Evolutionary conservation across 305 asterid species (phyloP).

Genomic region (Solanum chacoense): DNA sequence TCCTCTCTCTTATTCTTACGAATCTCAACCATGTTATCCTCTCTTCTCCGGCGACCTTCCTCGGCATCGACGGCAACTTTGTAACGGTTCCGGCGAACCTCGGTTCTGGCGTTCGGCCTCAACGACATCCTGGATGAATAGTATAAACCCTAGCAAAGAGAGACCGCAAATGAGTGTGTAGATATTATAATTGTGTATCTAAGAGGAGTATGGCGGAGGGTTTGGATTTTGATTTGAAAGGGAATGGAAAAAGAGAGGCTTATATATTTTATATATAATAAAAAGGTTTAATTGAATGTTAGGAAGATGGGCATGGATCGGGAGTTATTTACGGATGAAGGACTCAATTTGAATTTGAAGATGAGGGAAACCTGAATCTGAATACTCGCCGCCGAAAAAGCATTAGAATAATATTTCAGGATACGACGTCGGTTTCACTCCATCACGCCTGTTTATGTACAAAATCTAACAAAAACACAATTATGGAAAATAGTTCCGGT

Average conservation of each 20-base stretch:
- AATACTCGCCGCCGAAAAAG: neutral
- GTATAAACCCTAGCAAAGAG: neutral
- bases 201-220: conserved; percentile 19
- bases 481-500: neutral
- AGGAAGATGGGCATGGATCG: conserved; percentile 36
- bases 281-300: neutral
- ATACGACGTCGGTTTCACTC: neutral
- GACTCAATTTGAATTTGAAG: conserved; percentile 37
- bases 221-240: conserved; percentile 13
- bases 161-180: neutral
- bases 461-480: neutral
- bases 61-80: conserved; percentile 93
- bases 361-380: neutral
- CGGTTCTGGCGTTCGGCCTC: conserved; percentile 65
- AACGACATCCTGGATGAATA: conserved; percentile 24
- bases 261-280: conserved; percentile 11
- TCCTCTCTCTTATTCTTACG: conserved; percentile 85
- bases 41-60: conserved; percentile 87
- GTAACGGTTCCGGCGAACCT: conserved; percentile 79
- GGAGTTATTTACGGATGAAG: conserved; percentile 27
- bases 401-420: neutral
- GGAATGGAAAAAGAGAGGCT: conserved; percentile 10
- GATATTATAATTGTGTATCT: neutral
- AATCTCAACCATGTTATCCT: conserved; percentile 92
- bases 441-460: neutral